These are phyloP conservation scores for Cantharellus anzutake DNA, from an alignment of 768 basidiomycete species.

Conservation along the genomic window DNA sequence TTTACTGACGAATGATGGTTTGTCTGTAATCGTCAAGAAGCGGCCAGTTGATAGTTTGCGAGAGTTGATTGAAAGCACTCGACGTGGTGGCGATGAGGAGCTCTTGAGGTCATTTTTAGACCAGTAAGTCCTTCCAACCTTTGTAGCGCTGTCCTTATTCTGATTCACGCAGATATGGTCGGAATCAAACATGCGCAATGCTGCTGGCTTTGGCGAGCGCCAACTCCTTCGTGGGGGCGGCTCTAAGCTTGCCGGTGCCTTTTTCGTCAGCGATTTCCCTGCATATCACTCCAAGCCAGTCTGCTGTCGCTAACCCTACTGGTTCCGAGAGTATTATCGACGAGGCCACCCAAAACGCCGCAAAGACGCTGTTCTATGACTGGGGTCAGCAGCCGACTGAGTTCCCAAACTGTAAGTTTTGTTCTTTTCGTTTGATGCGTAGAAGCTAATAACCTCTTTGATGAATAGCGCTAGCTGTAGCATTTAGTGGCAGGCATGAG, in stretches of 20 bases:
- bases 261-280: not conserved
- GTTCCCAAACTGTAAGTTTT: not conserved
- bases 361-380: constrained; percentile 5
- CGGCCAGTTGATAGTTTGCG: constrained; percentile 71
- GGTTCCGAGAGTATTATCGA: not conserved
- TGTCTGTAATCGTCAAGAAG: constrained; percentile 63
- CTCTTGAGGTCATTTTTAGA: constrained; percentile 72
- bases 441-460: not conserved
- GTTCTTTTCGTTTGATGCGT: not conserved
- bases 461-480: constrained; percentile 19
- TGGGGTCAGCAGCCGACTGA: not conserved
- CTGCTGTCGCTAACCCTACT: not conserved
- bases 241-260: not conserved
- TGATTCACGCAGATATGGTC: constrained; percentile 47
- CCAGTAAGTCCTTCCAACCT: constrained; percentile 26
- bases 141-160: not conserved
- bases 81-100: constrained; percentile 38
- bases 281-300: not conserved
- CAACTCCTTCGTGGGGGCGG: constrained; percentile 36
- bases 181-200: constrained; percentile 87
- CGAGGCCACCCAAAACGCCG: not conserved
- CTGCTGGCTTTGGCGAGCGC: constrained; percentile 69
- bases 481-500: constrained; percentile 77
- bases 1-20: constrained; percentile 70
- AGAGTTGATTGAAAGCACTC: constrained; percentile 51